Percentiles rank a stretch among this genome's conserved stretches.
Evolutionary conservation across 2,329 filamentous ascomycete species (phyloP).

Genomic region (Paramyrothecium roridum): DNA sequence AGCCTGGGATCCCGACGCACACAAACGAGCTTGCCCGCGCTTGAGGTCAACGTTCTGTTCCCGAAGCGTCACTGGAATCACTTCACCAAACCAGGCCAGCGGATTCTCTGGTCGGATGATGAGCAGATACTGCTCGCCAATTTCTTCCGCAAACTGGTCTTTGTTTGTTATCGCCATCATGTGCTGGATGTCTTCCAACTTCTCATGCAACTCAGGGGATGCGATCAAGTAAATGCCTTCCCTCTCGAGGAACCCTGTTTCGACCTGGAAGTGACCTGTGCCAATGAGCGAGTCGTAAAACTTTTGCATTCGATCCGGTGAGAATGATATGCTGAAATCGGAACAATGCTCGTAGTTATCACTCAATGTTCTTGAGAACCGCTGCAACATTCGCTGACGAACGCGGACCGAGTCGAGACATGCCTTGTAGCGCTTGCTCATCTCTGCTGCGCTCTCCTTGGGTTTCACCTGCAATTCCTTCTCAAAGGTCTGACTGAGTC

Average conservation of each 20-base stretch:
- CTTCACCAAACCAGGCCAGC: slow-evolving; percentile 78
- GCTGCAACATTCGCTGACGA: slow-evolving; percentile 91
- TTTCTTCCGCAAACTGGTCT: slow-evolving; percentile 63
- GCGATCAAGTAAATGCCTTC: slow-evolving; percentile 82
- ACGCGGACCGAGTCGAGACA: slow-evolving; percentile 95
- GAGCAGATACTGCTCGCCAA: slow-evolving; percentile 72
- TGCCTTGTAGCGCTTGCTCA: slow-evolving; percentile 96
- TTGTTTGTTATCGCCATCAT: slow-evolving; percentile 71
- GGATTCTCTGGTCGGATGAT: slow-evolving; percentile 78
- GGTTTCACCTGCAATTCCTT: slow-evolving; percentile 81
- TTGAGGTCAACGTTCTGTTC: slow-evolving; percentile 84
- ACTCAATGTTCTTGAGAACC: slow-evolving; percentile 86
- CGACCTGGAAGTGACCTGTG: slow-evolving; percentile 84
- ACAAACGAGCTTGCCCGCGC: slow-evolving; percentile 78
- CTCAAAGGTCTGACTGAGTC: slow-evolving; percentile 88
- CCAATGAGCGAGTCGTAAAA: slow-evolving; percentile 78
- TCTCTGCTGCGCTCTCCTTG: slow-evolving; percentile 79
- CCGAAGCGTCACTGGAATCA: slow-evolving; percentile 67
- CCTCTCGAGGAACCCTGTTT: slow-evolving; percentile 65
- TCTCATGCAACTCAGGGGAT: slow-evolving; percentile 71
- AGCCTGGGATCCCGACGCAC: slow-evolving; percentile 81
- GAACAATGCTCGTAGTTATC: slow-evolving; percentile 96
- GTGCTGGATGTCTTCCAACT: slow-evolving; percentile 77
- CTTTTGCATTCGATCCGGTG: slow-evolving; percentile 64
- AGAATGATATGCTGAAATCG: slow-evolving; percentile 82